Base-by-base conservation (phyloP, 2,329 filamentous ascomycete species). In the Fusarium albidum region DNA sequence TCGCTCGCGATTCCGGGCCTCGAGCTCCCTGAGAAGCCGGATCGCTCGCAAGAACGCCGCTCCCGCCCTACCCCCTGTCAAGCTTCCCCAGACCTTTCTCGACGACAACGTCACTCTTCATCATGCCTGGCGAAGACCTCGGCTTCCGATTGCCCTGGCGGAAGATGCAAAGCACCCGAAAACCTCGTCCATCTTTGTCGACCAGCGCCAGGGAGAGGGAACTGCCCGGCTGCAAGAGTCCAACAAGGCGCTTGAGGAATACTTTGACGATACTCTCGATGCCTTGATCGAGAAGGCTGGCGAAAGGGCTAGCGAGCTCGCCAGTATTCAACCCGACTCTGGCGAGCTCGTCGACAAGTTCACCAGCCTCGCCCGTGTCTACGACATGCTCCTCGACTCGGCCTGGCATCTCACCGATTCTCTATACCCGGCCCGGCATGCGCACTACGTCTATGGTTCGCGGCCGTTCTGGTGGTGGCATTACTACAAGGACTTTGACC, bases 61-160 rank as follows among this genome's bases (percentile, higher is more conserved):
- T 28, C 71, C 75, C 21, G 74, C 75, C 37, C 61, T 84, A 10
- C 82, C 82, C n/a, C 75, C 78, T 3, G 73, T 84, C 17, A 74
- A 79, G 42, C 72, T 90, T 12, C 85, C 87, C 1, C 70, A 77
- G 49, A 81, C 77, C 70, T 90, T 89, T 56, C 70, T 84, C 46
- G 71, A 79, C 32, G 69, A 74, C 15, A 82, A 82, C 48, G 77
- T 89, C 32, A 67, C 55, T 11, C 49, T 71, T 18, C 65, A 68
- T 42, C 25, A 61, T 39, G n/a, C 47, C n/a, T 49, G 51, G n/a
- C 57, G 35, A 12, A 65, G 64, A 39, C 72, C 71, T 14, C 54
- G 55, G 9, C 61, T 75, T 10, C 71, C 72, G 6, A 43, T 52
- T 27, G 72, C 71, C 14, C 64, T 75, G 11, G 53, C 57, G 13